phyloP scores from a whole-genome alignment of 768 basidiomycete genomes.

The Gloeophyllum trabeum region DNA sequence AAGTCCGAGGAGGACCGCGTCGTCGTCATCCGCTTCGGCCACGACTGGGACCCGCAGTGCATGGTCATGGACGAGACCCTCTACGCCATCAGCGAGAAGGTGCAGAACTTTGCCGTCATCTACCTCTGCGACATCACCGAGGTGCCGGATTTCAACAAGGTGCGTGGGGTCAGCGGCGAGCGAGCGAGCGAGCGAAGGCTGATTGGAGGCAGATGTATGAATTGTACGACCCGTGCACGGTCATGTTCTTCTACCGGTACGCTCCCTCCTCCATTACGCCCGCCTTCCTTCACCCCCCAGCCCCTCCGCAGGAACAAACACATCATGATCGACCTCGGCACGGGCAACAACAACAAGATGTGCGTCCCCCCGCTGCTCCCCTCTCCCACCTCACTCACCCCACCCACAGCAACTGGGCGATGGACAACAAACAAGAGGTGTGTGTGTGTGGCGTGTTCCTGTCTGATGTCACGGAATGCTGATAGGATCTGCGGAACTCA shows the following conservation, averaged over 20 bases:
- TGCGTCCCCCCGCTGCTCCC: slow-evolving; percentile 25
- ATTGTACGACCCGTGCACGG: slow-evolving; percentile 92
- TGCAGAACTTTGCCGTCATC: slow-evolving; percentile 97
- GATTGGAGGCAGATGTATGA: slow-evolving; percentile 79
- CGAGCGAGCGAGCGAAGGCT: not conserved
- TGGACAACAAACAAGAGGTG: slow-evolving; percentile 98
- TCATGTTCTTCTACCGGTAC: slow-evolving; percentile 98
- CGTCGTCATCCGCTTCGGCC: slow-evolving; percentile 90
- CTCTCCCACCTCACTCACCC: not conserved
- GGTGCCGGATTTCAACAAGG: slow-evolving; percentile 99
- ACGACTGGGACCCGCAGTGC: slow-evolving; percentile 88
- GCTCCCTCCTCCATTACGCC: slow-evolving; percentile 12
- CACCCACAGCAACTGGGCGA: slow-evolving; percentile 83
- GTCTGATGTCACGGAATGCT: not conserved
- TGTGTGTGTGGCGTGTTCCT: slow-evolving; percentile 10
- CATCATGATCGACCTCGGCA: slow-evolving; percentile 99
- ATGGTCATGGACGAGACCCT: slow-evolving; percentile 99
- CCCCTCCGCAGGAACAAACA: slow-evolving; percentile 98
- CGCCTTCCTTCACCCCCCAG: slow-evolving; percentile 6
- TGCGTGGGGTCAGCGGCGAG: slow-evolving; percentile 16
- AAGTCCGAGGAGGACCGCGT: slow-evolving; percentile 95
- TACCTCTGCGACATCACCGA: slow-evolving; percentile 93
- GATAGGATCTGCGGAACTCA: not conserved
- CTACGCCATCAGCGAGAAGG: slow-evolving; percentile 85
- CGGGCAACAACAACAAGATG: slow-evolving; percentile 99